Evolutionary conservation across 768 basidiomycete species (phyloP).

Genomic region (Boletus rex-veris): DNA sequence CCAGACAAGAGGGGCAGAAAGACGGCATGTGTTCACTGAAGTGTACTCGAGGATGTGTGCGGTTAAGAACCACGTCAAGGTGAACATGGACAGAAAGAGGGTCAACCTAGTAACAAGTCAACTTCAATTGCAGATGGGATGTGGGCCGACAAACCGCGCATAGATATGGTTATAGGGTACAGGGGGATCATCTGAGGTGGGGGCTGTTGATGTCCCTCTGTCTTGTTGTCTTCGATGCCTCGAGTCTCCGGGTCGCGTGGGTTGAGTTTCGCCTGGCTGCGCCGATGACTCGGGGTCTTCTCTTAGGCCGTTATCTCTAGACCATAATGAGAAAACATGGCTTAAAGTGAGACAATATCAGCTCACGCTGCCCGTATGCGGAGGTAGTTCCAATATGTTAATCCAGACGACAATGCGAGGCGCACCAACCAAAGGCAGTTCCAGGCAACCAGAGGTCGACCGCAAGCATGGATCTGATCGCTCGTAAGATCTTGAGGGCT

Average conservation of each 20-base stretch:
- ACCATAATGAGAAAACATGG: slow-evolving; percentile 10
- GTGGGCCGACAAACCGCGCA: slow-evolving; percentile 22
- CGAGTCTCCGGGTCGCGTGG: slow-evolving; percentile 10
- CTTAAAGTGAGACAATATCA: neutral
- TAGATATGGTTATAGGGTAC: slow-evolving; percentile 27
- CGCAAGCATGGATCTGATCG: slow-evolving; percentile 62
- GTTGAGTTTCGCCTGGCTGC: slow-evolving; percentile 22
- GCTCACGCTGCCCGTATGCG: slow-evolving; percentile 35
- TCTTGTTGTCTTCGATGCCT: slow-evolving; percentile 19
- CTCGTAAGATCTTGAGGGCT: slow-evolving; percentile 40
- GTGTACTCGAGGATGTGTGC: slow-evolving; percentile 80
- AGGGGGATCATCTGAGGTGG: slow-evolving; percentile 26
- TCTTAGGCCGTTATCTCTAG: slow-evolving; percentile 21
- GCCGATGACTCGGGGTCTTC: slow-evolving; percentile 29
- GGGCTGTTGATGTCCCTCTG: slow-evolving; percentile 17
- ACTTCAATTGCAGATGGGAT: neutral
- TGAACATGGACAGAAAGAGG: slow-evolving; percentile 62
- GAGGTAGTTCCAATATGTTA: slow-evolving; percentile 57
- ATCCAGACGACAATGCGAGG: slow-evolving; percentile 42
- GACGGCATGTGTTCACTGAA: slow-evolving; percentile 68
- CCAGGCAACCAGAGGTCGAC: slow-evolving; percentile 65
- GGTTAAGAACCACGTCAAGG: slow-evolving; percentile 79
- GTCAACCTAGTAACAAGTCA: slow-evolving; percentile 42
- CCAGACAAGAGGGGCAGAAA: slow-evolving; percentile 77
- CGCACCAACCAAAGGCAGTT: slow-evolving; percentile 61